phyloP scores from a whole-genome alignment of 176 grass and related monocot genomes.

The Rhynchospora breviuscula region DNA sequence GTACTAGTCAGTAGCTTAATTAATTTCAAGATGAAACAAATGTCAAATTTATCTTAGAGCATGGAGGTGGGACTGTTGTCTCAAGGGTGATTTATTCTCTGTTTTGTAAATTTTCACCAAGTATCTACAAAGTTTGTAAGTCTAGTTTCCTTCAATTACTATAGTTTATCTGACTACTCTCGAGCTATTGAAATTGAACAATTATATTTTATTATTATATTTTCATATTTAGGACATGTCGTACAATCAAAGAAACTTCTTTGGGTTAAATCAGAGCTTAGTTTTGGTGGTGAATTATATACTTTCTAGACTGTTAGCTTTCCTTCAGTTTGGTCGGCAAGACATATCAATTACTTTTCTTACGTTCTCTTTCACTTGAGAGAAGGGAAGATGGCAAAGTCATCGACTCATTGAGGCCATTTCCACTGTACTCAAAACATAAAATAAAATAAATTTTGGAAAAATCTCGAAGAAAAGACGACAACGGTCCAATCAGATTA shows the following conservation, averaged over 20 bases:
- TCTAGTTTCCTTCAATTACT: slow-evolving; percentile 19
- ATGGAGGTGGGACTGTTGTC: not conserved
- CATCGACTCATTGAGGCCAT: no score
- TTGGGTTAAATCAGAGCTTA: not conserved
- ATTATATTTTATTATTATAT: not conserved
- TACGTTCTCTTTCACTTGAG: no score
- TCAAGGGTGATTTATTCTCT: slow-evolving; percentile 5
- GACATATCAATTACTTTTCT: no score
- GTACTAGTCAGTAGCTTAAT: slow-evolving; percentile 17
- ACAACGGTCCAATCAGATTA: no score
- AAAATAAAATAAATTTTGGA: no score
- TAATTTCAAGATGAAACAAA: slow-evolving; percentile 8
- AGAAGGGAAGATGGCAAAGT: no score
- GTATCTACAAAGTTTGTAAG: slow-evolving; percentile 27
- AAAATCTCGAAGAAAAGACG: no score
- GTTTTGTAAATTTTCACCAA: slow-evolving; percentile 28
- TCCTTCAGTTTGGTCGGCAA: not conserved
- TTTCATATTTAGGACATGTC: not conserved
- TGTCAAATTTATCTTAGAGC: slow-evolving; percentile 10
- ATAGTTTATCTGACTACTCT: slow-evolving; percentile 7
- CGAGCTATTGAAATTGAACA: not conserved
- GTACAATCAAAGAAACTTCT: not conserved
- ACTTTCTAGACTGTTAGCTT: not conserved
- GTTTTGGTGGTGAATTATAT: not conserved
- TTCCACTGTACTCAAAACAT: no score